Percentiles rank a stretch among this genome's conserved stretches.
phyloP scores from a whole-genome alignment of 140 eudicot species.

The Stevia rebaudiana region DNA sequence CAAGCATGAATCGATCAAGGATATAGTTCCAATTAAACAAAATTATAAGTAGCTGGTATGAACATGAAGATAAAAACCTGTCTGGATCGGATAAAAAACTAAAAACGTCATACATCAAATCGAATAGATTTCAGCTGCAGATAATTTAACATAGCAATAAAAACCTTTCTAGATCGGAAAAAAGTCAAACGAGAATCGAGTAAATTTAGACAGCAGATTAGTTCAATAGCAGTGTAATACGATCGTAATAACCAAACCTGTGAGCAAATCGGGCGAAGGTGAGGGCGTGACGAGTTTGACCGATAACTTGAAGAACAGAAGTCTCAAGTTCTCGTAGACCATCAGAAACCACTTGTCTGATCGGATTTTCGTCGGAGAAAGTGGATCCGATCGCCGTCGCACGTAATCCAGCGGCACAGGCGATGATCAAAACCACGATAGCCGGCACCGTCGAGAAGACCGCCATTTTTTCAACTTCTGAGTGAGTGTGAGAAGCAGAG shows the following conservation, averaged over 20 bases:
- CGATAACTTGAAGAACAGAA: conserved; percentile 44
- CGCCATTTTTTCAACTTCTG: conserved; percentile 25
- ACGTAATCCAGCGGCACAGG: conserved; percentile 29
- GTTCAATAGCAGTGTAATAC: not conserved
- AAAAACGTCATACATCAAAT: too few species aligned
- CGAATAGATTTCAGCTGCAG: too few species aligned
- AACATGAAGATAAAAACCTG: not conserved
- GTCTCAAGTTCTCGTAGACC: conserved; percentile 55
- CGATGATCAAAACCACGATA: conserved; percentile 21
- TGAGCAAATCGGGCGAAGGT: conserved; percentile 92
- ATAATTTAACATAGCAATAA: too few species aligned
- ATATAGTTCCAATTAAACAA: not conserved
- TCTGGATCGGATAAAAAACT: not conserved
- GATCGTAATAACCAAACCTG: conserved; percentile 28
- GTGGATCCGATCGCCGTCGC: conserved; percentile 31
- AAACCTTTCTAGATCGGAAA: not conserved
- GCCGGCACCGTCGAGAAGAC: conserved; percentile 20
- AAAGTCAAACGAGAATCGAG: conserved; percentile 11
- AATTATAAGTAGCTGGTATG: not conserved
- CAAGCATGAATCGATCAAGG: too few species aligned
- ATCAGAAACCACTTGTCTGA: conserved; percentile 72
- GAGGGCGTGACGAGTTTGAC: conserved; percentile 66
- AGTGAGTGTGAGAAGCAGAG: not conserved
- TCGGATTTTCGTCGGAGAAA: conserved; percentile 64
- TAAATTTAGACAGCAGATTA: not conserved